Evolutionary conservation across 371 early-diverging fungal genomes (phyloP).

Genomic region (Mucor velutinosus): DNA sequence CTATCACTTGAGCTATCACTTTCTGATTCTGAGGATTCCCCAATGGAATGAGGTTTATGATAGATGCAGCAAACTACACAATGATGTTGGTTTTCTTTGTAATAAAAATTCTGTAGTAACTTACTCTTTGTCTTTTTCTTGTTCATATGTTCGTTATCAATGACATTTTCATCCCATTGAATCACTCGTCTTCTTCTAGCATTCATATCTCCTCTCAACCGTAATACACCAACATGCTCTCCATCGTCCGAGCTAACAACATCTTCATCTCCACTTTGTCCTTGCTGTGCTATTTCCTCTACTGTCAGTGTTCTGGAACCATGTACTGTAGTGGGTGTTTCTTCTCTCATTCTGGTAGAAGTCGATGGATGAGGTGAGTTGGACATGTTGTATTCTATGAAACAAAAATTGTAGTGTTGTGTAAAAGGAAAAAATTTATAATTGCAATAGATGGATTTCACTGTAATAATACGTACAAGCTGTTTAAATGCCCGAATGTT

Average conservation of each 20-base stretch:
- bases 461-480: neutral
- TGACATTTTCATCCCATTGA: conserved; percentile 81
- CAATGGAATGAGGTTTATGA: conserved; percentile 72
- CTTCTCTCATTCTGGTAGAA: conserved; percentile 27
- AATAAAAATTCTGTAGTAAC: neutral
- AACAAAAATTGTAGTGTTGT: neutral
- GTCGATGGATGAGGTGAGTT: conserved; percentile 10
- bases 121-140: conserved; percentile 86
- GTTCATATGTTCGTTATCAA: conserved; percentile 87
- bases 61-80: conserved; percentile 87
- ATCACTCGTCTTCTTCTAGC: conserved; percentile 55
- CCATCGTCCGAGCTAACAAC: conserved; percentile 17
- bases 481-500: neutral
- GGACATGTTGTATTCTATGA: neutral
- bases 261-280: conserved; percentile 15
- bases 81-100: conserved; percentile 30
- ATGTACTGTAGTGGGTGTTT: conserved; percentile 28
- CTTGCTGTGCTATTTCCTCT: conserved; percentile 21
- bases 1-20: conserved; percentile 43
- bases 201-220: conserved; percentile 54
- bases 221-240: conserved; percentile 51
- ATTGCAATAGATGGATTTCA: neutral
- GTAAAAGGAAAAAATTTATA: neutral
- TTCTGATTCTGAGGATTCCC: conserved; percentile 69
- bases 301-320: conserved; percentile 45